Conservation (phyloP, 208 protist genomes). For the Trypanosoma theileri region DNA sequence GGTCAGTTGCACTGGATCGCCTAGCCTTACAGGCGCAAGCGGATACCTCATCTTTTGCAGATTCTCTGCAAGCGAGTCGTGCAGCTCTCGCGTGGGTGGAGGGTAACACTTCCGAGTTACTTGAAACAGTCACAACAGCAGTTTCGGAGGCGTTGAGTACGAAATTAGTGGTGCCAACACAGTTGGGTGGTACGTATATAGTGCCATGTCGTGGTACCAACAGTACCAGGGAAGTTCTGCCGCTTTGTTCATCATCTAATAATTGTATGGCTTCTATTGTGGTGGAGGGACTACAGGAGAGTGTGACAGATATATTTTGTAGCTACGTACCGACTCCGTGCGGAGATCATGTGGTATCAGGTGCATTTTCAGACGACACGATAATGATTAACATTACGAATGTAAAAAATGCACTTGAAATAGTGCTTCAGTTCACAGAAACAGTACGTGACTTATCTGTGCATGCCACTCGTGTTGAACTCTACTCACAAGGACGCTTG, state of each 20-base stretch:
- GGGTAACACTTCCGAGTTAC: not conserved
- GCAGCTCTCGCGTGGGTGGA: conserved; percentile 37
- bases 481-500: not conserved
- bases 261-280: conserved; percentile 6
- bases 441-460: conserved; percentile 33
- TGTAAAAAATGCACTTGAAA: conserved; percentile 17
- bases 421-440: conserved; percentile 2
- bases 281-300: conserved; percentile 2
- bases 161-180: not conserved
- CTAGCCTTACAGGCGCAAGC: conserved; percentile 50
- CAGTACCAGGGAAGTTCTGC: not conserved
- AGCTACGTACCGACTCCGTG: conserved; percentile 5
- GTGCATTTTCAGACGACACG: not conserved
- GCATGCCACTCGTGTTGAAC: conserved; percentile 14
- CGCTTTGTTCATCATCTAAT: not conserved
- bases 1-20: conserved; percentile 8
- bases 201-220: conserved; percentile 11
- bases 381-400: conserved; percentile 8
- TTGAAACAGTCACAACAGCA: conserved; percentile 3
- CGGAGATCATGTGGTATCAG: not conserved
- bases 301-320: conserved; percentile 7
- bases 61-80: conserved; percentile 23
- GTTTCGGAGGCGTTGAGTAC: not conserved
- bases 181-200: not conserved
- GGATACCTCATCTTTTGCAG: conserved; percentile 22